These are phyloP conservation scores for Chrysanthemum seticuspe DNA, from an alignment of 129 eudicot genomes.

Conservation along the genomic window DNA sequence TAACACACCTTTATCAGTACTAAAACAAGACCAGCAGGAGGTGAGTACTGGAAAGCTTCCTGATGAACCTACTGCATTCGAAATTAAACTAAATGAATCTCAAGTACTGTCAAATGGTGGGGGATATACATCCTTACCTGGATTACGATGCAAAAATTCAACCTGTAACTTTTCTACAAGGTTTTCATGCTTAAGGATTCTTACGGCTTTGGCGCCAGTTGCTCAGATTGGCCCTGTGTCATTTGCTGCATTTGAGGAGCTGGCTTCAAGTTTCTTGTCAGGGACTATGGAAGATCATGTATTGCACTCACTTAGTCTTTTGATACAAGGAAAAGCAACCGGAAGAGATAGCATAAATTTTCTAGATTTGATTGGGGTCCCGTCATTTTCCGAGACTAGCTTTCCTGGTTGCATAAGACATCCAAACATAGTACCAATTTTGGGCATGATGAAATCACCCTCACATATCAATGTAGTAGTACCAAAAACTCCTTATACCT, in stretches of 20 bases:
- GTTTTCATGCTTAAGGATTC: constrained; percentile 76
- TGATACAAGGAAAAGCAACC: constrained; percentile 77
- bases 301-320: constrained; percentile 53
- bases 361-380: constrained; percentile 70
- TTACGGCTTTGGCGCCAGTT: constrained; percentile 76
- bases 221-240: constrained; percentile 65
- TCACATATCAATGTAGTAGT: constrained; percentile 47
- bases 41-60: too few species aligned
- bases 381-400: constrained; percentile 56
- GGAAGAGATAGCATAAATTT: constrained; percentile 63
- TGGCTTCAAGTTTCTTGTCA: constrained; percentile 61
- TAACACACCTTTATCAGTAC: too few species aligned
- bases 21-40: too few species aligned
- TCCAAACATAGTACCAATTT: constrained; percentile 80
- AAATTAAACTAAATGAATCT: constrained; percentile 36
- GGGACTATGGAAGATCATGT: constrained; percentile 73
- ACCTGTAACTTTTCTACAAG: constrained; percentile 53
- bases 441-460: constrained; percentile 67
- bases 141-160: constrained; percentile 49
- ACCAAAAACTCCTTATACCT: constrained; percentile 73
- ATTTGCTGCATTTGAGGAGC: constrained; percentile 47
- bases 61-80: constrained; percentile 26
- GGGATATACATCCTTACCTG: constrained; percentile 33
- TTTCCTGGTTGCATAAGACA: constrained; percentile 96
- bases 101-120: constrained; percentile 38